Conservation (phyloP, 805 yeast genomes). For the Ogataea ganodermae region DNA sequence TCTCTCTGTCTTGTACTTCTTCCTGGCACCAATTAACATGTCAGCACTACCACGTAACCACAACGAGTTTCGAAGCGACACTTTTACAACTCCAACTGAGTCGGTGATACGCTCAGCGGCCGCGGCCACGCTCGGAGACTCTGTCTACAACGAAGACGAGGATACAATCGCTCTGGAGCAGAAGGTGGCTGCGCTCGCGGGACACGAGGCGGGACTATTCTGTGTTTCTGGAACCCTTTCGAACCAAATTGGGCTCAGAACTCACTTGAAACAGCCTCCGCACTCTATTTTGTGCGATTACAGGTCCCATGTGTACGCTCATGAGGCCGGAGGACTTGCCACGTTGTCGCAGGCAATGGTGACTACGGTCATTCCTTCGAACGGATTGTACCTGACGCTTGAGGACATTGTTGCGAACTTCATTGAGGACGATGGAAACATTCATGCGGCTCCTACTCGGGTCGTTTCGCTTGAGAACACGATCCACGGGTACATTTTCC, state of each 20-base stretch:
- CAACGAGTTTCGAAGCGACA: slow-evolving; percentile 72
- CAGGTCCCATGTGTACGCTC: slow-evolving; percentile 78
- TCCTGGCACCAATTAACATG: slow-evolving; percentile 1
- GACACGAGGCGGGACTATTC: slow-evolving; percentile 77
- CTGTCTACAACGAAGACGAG: slow-evolving; percentile 84
- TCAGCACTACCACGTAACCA: slow-evolving; percentile 20
- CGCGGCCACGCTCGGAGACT: slow-evolving; percentile 71
- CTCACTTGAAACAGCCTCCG: slow-evolving; percentile 80
- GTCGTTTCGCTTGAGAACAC: slow-evolving; percentile 88
- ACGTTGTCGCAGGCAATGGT: slow-evolving; percentile 92
- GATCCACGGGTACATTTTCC: slow-evolving; percentile 77
- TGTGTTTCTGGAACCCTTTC: slow-evolving; percentile 91
- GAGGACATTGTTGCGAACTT: slow-evolving; percentile 71
- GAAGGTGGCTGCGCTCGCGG: slow-evolving; percentile 66
- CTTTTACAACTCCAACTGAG: slow-evolving; percentile 85
- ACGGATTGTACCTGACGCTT: slow-evolving; percentile 74
- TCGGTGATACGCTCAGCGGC: slow-evolving; percentile 66
- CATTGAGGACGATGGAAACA: slow-evolving; percentile 74
- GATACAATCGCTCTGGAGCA: slow-evolving; percentile 66
- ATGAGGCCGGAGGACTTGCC: slow-evolving; percentile 92
- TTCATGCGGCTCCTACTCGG: slow-evolving; percentile 87
- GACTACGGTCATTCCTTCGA: slow-evolving; percentile 73
- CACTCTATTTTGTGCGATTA: slow-evolving; percentile 83
- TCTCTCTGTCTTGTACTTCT: background rate
- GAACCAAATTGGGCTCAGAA: slow-evolving; percentile 81